Percentiles rank a stretch among this genome's conserved stretches.
Conservation (phyloP, 1,284 basidiomycete genomes). For the Trichosporon asahii region DNA sequence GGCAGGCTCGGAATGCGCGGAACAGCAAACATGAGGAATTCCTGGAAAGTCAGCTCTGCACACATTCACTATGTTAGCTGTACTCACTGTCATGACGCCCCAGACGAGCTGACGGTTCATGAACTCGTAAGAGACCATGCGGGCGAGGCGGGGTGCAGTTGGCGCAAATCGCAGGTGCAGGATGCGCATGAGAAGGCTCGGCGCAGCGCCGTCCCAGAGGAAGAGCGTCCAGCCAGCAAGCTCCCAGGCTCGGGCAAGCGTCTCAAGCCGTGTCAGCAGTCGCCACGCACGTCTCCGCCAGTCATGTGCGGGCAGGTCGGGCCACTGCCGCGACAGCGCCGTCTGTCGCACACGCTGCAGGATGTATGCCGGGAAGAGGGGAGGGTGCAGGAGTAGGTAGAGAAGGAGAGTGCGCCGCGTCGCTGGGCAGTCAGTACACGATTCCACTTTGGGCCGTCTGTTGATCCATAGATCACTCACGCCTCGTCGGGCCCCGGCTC, state of each 20-base stretch:
- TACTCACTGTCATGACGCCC: conserved; percentile 89
- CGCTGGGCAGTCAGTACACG: conserved; percentile 20
- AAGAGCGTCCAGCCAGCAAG: conserved; percentile 78
- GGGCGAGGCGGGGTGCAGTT: conserved; percentile 64
- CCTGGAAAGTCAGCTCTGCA: conserved; percentile 57
- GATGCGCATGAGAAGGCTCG: conserved; percentile 77
- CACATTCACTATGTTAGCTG: neutral
- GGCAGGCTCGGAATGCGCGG: conserved; percentile 69
- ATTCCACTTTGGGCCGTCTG: no score
- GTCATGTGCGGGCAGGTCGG: conserved; percentile 77
- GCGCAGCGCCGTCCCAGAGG: conserved; percentile 82
- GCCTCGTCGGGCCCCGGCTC: conserved; percentile 7
- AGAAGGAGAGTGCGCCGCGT: conserved; percentile 59
- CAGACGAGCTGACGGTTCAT: conserved; percentile 99
- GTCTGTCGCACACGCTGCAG: conserved; percentile 68
- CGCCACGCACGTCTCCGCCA: conserved; percentile 72
- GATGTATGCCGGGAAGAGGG: conserved; percentile 73
- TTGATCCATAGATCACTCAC: conserved; percentile 3
- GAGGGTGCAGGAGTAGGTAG: conserved; percentile 64
- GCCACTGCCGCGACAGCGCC: conserved; percentile 81
- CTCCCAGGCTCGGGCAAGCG: conserved; percentile 58
- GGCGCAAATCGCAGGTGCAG: conserved; percentile 77
- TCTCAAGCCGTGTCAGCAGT: conserved; percentile 66
- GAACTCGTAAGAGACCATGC: conserved; percentile 95
- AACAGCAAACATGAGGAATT: conserved; percentile 89